phyloP scores from a whole-genome alignment of 2,329 filamentous ascomycete species.

The Xylariaceae sp. region DNA sequence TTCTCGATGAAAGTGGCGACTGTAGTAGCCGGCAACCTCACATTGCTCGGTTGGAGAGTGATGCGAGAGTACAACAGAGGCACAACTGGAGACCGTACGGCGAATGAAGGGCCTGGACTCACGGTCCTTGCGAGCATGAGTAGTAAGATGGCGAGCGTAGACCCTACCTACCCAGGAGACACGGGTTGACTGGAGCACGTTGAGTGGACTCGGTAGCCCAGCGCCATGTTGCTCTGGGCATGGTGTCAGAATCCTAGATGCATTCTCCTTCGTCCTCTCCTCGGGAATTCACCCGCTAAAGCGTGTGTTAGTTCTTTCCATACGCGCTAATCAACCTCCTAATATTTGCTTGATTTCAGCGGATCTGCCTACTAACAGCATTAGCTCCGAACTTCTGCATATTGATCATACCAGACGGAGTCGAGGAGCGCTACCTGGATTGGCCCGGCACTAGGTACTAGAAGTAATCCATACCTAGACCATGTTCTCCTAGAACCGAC shows the following conservation, averaged over 20 bases:
- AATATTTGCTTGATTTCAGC: no score
- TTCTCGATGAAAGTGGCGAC: background rate
- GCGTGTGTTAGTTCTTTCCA: no score
- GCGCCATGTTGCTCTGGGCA: background rate
- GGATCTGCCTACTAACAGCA: no score
- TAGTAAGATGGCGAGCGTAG: background rate
- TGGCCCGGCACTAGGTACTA: no score
- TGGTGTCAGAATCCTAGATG: no score
- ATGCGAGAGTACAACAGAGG: background rate
- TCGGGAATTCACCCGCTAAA: no score
- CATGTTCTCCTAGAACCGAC: no score
- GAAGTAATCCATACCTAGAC: no score
- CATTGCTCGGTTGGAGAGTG: background rate
- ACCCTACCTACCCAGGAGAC: background rate
- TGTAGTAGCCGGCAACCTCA: background rate
- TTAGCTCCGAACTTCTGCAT: no score
- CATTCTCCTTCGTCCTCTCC: background rate
- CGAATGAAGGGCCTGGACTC: background rate
- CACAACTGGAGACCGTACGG: background rate
- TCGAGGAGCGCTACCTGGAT: no score
- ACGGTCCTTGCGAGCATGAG: background rate
- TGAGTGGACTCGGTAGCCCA: background rate
- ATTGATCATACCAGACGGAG: no score
- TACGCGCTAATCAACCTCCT: no score
- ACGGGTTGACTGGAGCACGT: background rate